Conservation (phyloP, 2,329 filamentous ascomycete species). For the Magnaporthiopsis rhizophila region DNA sequence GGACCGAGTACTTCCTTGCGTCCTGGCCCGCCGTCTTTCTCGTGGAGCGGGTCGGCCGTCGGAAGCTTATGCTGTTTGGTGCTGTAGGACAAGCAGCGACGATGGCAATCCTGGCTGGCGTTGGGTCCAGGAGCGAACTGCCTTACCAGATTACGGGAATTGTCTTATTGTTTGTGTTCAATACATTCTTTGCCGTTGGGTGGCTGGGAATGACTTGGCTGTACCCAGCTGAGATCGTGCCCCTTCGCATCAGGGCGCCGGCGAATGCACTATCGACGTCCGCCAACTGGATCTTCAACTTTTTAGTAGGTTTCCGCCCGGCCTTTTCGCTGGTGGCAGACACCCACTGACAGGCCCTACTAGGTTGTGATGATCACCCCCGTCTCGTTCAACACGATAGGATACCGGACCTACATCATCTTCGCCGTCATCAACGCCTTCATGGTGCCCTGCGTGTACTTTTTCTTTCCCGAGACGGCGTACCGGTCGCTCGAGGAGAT, state of each 20-base stretch:
- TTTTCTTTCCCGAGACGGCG: slow-evolving; percentile 58
- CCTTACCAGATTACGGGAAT: slow-evolving; percentile 13
- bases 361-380: slow-evolving; percentile 53
- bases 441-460: slow-evolving; percentile 49
- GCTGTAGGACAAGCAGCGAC: slow-evolving; percentile 46
- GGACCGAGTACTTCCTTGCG: slow-evolving; percentile 14
- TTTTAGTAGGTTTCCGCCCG: slow-evolving; percentile 27
- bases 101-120: slow-evolving; percentile 38
- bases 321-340: too few relatives aligned
- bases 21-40: slow-evolving; percentile 13
- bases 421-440: slow-evolving; percentile 58
- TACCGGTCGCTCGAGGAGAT: slow-evolving; percentile 59
- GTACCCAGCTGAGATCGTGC: slow-evolving; percentile 49
- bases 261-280: slow-evolving; percentile 48
- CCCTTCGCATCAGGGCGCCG: slow-evolving; percentile 42
- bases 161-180: slow-evolving; percentile 41
- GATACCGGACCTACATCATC: slow-evolving; percentile 52
- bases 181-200: slow-evolving; percentile 43
- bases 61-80: slow-evolving; percentile 31
- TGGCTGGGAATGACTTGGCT: slow-evolving; percentile 51
- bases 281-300: slow-evolving; percentile 57
- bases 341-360: background rate
- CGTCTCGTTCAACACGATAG: slow-evolving; percentile 47
- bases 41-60: slow-evolving; percentile 16
- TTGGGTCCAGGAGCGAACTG: slow-evolving; percentile 2